These are phyloP conservation scores for Candida ponderosae DNA, from an alignment of 805 yeast genomes.

Conservation along the genomic window DNA sequence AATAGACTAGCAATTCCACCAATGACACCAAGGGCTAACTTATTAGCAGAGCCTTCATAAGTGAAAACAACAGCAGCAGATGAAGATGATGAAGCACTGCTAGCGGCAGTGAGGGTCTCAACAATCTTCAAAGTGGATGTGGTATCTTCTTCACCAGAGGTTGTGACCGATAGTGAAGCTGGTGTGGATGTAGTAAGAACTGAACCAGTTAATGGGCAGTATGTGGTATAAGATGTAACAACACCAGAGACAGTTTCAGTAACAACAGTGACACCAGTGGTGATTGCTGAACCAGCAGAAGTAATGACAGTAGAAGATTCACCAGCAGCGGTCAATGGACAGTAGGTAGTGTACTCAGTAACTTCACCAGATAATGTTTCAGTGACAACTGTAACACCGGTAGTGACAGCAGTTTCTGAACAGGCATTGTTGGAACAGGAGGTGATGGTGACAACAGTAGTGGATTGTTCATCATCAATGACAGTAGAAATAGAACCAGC, in stretches of 20 bases:
- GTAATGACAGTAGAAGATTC: not conserved
- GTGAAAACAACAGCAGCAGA: too few species aligned
- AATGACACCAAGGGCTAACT: too few species aligned
- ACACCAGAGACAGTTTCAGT: constrained; percentile 15
- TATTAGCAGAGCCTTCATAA: too few species aligned
- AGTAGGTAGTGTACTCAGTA: not conserved
- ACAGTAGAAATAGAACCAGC: not conserved
- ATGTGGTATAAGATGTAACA: constrained; percentile 24
- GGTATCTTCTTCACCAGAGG: too few species aligned
- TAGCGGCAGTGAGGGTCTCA: too few species aligned
- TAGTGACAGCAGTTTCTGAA: constrained; percentile 1
- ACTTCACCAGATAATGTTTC: constrained; percentile 4
- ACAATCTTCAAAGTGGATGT: too few species aligned
- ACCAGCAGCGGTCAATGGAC: not conserved
- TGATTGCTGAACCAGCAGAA: not conserved
- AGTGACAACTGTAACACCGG: constrained; percentile 9
- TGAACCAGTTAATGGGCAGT: constrained; percentile 24
- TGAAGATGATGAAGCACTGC: too few species aligned
- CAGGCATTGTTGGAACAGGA: constrained; percentile 8
- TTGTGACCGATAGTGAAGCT: too few species aligned
- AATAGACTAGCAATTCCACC: too few species aligned
- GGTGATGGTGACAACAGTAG: constrained; percentile 4
- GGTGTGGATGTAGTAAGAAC: constrained; percentile 5
- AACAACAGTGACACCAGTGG: not conserved
- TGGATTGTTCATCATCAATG: not conserved